Evolutionary conservation across 768 basidiomycete genomes (phyloP), one percentile per base, ranked within the genome.

Genomic region (Amanita exitialis): DNA sequence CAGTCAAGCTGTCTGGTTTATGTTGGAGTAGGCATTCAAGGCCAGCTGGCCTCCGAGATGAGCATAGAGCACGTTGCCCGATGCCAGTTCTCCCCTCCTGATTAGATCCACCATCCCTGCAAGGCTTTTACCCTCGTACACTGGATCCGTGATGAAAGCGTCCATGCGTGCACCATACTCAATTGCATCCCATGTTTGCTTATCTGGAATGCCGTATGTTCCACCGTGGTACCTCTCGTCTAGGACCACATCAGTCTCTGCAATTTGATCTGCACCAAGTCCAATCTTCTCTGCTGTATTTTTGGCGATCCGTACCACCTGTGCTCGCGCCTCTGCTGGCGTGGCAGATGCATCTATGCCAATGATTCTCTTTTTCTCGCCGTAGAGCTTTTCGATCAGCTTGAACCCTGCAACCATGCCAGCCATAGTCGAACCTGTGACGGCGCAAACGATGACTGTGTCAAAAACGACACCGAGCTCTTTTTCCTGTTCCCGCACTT

Each of bases 311-410:
- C 36, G 4, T 5, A 48, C 6, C 47, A 48, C 35, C 36, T 48
- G 47, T 23, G 35, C 47, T 13, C 37, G 35, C 25, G 47, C 39
- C 35, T 48, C 23, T 27, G 15, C 47, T 21, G 47, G 47, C 25
- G 34, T 48, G 25, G 47, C 47, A 48, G 47, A 48, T 3, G 47
- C 47, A n/a, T 48, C 47, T 37, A 48, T 48, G 25, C 47, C 47
- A 25, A 48, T 48, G 20, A 48, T 9, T 8, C n/a, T 27, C 35
- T 25, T 48, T 21, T 38, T 48, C 20, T 38, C 47, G 13, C 36
- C 36, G 21, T 48, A 38, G 21, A 48, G 35, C 23, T 25, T 48
- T 36, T 48, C 47, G 21, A 48, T 28, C 23, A 48, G 23, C 36
- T 48, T 48, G 35, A 48, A 48, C n/a, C 47, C 47, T 18, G 47